phyloP scores from a whole-genome alignment of 164 flowering plant genomes.

The Buxus sempervirens region DNA sequence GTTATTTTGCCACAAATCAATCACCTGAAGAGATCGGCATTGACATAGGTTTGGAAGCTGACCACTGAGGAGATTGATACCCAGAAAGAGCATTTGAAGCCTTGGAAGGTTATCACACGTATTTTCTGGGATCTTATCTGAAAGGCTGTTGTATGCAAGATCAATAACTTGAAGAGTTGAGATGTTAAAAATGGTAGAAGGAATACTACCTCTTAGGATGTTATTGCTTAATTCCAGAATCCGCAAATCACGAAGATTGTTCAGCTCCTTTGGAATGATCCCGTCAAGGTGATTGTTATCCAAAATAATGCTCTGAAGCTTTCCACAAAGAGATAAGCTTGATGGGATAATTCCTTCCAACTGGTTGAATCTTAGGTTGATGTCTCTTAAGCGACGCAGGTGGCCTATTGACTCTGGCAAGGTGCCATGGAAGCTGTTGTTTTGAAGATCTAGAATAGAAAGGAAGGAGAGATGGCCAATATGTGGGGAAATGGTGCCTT shows the following conservation, averaged over 20 bases:
- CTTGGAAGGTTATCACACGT: slow-evolving; percentile 3
- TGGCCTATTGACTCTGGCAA: neutral
- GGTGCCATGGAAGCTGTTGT: slow-evolving; percentile 4
- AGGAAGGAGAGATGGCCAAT: slow-evolving; percentile 14
- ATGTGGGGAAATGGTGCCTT: slow-evolving; percentile 8
- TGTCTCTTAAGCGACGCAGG: neutral
- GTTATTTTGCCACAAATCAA: slow-evolving; percentile 11
- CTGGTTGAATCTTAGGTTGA: neutral
- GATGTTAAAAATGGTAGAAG: slow-evolving; percentile 16
- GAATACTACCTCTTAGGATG: slow-evolving; percentile 14
- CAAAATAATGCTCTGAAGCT: neutral
- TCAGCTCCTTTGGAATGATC: slow-evolving; percentile 12
- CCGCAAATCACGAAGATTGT: slow-evolving; percentile 10
- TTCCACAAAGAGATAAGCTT: neutral
- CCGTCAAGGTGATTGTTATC: slow-evolving; percentile 6
- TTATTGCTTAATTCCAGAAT: slow-evolving; percentile 6
- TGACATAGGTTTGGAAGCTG: slow-evolving; percentile 9
- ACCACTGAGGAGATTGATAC: slow-evolving; percentile 3
- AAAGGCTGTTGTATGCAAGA: slow-evolving; percentile 11
- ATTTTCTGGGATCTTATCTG: slow-evolving; percentile 8
- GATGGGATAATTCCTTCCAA: neutral
- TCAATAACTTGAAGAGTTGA: slow-evolving; percentile 7
- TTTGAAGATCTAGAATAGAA: neutral
- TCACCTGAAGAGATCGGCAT: neutral
- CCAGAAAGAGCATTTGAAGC: neutral